Evolutionary conservation across 2,329 filamentous ascomycete species (phyloP), one percentile per base, ranked within the genome.

Genomic region (Microsporum ferrugineum): DNA sequence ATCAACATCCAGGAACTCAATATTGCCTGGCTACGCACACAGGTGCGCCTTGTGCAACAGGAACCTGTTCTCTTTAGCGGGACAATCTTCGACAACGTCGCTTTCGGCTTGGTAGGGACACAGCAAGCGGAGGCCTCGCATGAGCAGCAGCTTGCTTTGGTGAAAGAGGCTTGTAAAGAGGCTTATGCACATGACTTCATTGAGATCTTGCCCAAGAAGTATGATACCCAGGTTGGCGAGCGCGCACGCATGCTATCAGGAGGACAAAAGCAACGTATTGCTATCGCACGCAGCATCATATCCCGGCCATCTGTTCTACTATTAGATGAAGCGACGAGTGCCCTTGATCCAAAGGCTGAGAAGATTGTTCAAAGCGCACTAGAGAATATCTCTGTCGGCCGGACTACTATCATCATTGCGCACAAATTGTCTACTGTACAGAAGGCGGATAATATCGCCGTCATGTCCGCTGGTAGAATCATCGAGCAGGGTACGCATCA

Each of bases 1-100:
- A 82, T 85, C 60, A 85, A 92, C 69, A 84, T 94, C 60, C 82
- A 82, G 67, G 84, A 79, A 0, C 77, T 95, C 59, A 95, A 95
- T 68, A 79, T 95, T 33, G 81, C 83, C 57, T 94, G 88, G 88
- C 31, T 60, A 62, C 84, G 90, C 62, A 88, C 89, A 69, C 88
- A 94, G 66, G 89, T 96, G 67, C 84, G 89, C 0, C 79, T 96
- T 3, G 91, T 96, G 60, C 88, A 87, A 60, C 91, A 96, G 70
- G 91, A 96, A 69, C 89, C 91, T 0, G 86, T 88, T 0, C 80
- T 96, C 0, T 95, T 96, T 70, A 85, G 85, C 60, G 89, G 87
- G 0, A 89, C 88, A 0, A 92, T 96, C 65, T 88, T 82, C 69
- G 82, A 88, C 56, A 96, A 95, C 72, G 94, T 96, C 57, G 77